Evolutionary conservation across 176 grass and related monocot species (phyloP), one percentile per base, ranked within the genome.

Genomic region (Zizania latifolia): DNA sequence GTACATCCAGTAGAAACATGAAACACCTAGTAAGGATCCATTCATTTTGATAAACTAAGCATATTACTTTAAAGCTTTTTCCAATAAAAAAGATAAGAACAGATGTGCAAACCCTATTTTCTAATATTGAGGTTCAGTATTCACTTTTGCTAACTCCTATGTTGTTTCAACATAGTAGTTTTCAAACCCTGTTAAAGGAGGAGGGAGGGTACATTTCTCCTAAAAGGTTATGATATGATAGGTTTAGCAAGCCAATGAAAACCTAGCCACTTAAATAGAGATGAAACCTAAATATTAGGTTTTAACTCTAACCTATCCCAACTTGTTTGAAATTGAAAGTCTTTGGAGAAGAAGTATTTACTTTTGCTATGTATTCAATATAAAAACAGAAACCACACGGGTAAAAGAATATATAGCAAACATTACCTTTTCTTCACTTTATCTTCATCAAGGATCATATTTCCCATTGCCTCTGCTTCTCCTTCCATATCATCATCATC

Each of bases 401-500:
- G 4, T 8, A 40, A 76, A 73, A 39, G 9, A 59, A 61, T 73
- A 48, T 29, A 24, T 27, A 75, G 1, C 6, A 69, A 12, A 55
- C 23, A 4, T 85, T 79, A 97, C 93, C 93, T 92, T 65, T 82
- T 97, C 31, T 72, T 77, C 50, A 68, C 51, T 76, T 89, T 97
- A 45, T 78, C 82, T 50, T 81, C 63, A 13, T 55, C 56, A 70
- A 85, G 83, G 31, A 80, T 63, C 59, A 50, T 82, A 55, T 80
- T 84, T 77, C 91, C 83, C 60, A 62, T 65, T 44, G 44, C 84
- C 38, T 97, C 85, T 59, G 62, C 65, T 75, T 80, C 85, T 37
- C 85, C 87, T 33, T 93, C 85, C 73, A 89, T 48, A 21, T 88
- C 85, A 9, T 89, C 86, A 48, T 89, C 90, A 30, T 93, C 88